A percentile compares a stretch with the other conserved stretches of the same genome.
phyloP scores from a whole-genome alignment of 164 flowering plant species.

The Brasenia schreberi region DNA sequence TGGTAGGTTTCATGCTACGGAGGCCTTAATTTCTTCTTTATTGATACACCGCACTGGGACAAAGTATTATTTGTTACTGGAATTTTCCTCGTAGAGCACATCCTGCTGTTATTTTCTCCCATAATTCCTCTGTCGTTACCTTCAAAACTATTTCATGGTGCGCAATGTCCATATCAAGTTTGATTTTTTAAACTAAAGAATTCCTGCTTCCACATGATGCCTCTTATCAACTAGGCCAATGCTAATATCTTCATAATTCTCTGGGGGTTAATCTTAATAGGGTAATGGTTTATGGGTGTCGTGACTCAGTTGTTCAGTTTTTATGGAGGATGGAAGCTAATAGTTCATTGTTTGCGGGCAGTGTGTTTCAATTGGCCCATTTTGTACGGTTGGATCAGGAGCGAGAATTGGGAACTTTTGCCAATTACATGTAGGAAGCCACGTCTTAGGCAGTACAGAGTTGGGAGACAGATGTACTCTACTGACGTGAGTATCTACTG shows the following conservation, averaged over 20 bases:
- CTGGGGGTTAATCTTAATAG: neutral
- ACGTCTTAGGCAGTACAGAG: constrained; percentile 72
- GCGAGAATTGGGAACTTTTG: constrained; percentile 71
- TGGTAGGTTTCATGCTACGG: no score
- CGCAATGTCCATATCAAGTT: neutral
- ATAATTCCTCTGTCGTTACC: no score
- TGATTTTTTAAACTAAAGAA: neutral
- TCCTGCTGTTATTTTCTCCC: no score
- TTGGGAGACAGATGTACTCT: constrained; percentile 59
- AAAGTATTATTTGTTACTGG: no score
- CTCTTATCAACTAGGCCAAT: neutral
- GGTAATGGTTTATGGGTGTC: neutral
- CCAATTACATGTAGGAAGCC: constrained; percentile 62
- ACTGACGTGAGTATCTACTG: constrained; percentile 47
- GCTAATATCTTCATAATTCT: neutral
- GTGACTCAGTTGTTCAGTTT: neutral
- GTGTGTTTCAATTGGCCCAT: constrained; percentile 72
- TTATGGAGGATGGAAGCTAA: neutral
- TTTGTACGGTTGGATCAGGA: constrained; percentile 65
- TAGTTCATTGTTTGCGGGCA: neutral
- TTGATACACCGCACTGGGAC: no score
- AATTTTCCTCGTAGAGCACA: no score
- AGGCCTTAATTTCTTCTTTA: no score
- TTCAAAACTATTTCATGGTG: no score
- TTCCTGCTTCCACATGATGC: neutral